Evolutionary conservation across 1,284 basidiomycete species (phyloP), one percentile per base, ranked within the genome.

Genomic region (Cerrena zonata): DNA sequence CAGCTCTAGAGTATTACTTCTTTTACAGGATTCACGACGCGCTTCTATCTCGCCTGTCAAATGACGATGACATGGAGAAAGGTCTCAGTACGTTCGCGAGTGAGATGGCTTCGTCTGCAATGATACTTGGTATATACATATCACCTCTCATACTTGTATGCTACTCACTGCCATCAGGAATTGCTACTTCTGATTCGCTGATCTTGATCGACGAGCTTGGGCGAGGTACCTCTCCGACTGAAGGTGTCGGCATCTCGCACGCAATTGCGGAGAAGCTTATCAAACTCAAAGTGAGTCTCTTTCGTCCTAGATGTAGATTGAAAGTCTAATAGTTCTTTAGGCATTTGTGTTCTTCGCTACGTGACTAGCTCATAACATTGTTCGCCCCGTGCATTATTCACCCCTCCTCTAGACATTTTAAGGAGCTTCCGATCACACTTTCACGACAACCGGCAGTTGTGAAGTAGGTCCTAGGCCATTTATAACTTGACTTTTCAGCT

Each of bases 161-260:
- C 25, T 12, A 10, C 43, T 10, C 46, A 45, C 18, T 51, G 18
- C 22, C 27, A 34, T 4, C 55, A 91, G 91, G 85, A 2, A 71
- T 92, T n/a, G 89, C 88, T 0, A 86, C 89, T 0, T 61, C 75
- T 1, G 73, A 77, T 25, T 86, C 89, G 0, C 72, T 98, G 11
- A 75, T 98, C 1, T 67, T 98, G 1, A 80, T 98, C 24, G 95
- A 99, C 64, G 95, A 98, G 66, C 78, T 97, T 12, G 89, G 92
- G 0, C 76, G 91, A 30, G 93, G 92, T 2, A 96, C 94, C 0
- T 86, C 91, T 2, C 84, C 92, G 0, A 70, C 76, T 41, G 93
- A 96, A 63, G 94, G 95, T 0, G 70, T 92, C 12, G 95, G 92
- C 1, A 86, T 98, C 44, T 86, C 91, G 0, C 89, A 95, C 67